A percentile compares a stretch with the other conserved stretches of the same genome.
These are phyloP conservation scores for Iris pallida DNA, from an alignment of 116 monocot species.

Conservation along the genomic window DNA sequence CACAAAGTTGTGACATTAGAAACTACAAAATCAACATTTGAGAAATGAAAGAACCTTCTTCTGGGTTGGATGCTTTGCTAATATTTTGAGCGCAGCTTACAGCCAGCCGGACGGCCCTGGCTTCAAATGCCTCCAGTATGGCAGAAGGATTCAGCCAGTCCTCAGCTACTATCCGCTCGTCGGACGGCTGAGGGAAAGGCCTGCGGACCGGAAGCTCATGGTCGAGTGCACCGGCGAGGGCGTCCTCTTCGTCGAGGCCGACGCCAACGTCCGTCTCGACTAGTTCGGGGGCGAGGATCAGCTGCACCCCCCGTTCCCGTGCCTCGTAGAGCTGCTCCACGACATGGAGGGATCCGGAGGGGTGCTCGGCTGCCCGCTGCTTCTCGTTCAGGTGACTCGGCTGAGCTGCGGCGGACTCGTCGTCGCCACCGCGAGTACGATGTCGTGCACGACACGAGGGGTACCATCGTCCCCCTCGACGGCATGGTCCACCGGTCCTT, in stretches of 20 bases:
- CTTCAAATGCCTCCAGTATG: conserved; percentile 85
- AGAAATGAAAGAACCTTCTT: conserved; percentile 57
- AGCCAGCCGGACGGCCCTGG: conserved; percentile 75
- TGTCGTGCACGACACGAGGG: conserved; percentile 30
- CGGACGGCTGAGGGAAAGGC: too few species aligned
- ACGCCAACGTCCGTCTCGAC: conserved; percentile 13
- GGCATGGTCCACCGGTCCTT: conserved; percentile 45
- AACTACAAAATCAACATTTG: neutral
- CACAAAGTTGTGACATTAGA: neutral
- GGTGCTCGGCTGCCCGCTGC: too few species aligned
- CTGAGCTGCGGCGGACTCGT: conserved; percentile 40
- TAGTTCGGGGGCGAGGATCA: neutral
- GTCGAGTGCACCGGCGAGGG: conserved; percentile 27
- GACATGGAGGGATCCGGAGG: too few species aligned
- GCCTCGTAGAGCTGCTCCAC: too few species aligned
- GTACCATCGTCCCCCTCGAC: conserved; percentile 37
- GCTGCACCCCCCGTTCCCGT: too few species aligned
- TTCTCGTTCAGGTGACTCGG: too few species aligned
- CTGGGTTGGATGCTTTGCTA: conserved; percentile 47
- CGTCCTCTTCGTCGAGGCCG: conserved; percentile 21
- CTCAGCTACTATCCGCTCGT: conserved; percentile 44
- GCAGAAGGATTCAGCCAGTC: conserved; percentile 86
- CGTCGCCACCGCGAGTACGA: conserved; percentile 47
- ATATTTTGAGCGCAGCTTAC: conserved; percentile 73
- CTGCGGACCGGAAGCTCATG: conserved; percentile 10